phyloP scores from a whole-genome alignment of 1,139 yeast species.

The Debaryomyces nepalensis region DNA sequence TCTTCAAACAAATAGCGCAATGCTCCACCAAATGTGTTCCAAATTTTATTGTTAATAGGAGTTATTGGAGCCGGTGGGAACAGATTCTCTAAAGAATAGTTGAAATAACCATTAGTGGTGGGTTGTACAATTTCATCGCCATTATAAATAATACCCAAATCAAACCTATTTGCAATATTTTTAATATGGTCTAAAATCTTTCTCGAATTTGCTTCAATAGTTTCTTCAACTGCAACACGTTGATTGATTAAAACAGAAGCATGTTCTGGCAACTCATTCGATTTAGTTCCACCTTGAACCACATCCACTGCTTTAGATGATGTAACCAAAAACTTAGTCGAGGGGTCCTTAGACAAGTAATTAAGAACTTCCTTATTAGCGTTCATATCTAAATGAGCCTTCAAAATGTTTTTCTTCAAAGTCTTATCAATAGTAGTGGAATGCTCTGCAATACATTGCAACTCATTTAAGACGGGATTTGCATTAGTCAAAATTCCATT shows the following conservation, averaged over 20 bases:
- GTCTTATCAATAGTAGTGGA: constrained; percentile 30
- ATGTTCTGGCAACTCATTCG: constrained; percentile 76
- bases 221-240: constrained; percentile 58
- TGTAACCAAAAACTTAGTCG: constrained; percentile 49
- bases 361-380: constrained; percentile 49
- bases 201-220: constrained; percentile 43
- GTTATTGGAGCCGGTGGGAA: constrained; percentile 67
- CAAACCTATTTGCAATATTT: constrained; percentile 47
- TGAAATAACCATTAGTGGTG: constrained; percentile 50
- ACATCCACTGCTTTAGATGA: constrained; percentile 76
- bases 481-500: constrained; percentile 39
- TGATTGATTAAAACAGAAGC: constrained; percentile 61
- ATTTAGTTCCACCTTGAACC: constrained; percentile 69
- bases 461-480: constrained; percentile 46
- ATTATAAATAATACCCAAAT: constrained; percentile 50
- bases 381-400: constrained; percentile 42
- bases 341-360: constrained; percentile 27
- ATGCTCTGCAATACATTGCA: constrained; percentile 52
- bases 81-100: constrained; percentile 36
- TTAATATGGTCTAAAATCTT: constrained; percentile 42
- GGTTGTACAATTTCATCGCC: constrained; percentile 35
- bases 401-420: constrained; percentile 43
- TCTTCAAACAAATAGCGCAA: constrained; percentile 61
- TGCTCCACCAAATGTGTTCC: constrained; percentile 61
- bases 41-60: constrained; percentile 49